Base-by-base conservation (phyloP, 202 grass and related monocot species). In the Setaria viridis region DNA sequence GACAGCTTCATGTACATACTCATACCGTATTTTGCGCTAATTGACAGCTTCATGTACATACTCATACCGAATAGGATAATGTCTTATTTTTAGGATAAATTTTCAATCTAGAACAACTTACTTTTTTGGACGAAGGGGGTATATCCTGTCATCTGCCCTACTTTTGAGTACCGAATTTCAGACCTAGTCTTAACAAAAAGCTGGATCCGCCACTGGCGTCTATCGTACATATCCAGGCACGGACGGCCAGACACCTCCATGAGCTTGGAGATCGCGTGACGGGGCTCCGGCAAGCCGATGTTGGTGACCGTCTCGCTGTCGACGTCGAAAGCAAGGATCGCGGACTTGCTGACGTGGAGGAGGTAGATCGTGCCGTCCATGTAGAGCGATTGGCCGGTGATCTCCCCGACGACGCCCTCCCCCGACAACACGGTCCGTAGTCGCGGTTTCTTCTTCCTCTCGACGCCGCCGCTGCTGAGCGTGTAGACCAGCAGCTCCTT, bases 401-500 rank as follows among this genome's bases (percentile, higher is more conserved):
- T 46, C 25, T 57, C 55, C 1, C 42, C 19, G 1, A 10, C 39
- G 10, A 30, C 2, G 1, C 10, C 11, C 8, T 11, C 19, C 74
- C 37, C 20, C 9, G 47, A 4, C 4, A 17, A 5, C 11, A 78
- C 2, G 9, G 37, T 45, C 11, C 73, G 34, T 4, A 57, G 6
- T 14, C 3, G 11, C 3, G 56, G 74, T 12, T 71, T n/a, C 37
- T 41, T 41, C 39, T 41, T 48, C 46, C 9, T 30, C 41, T 57
- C 42, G 0, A 1, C 76, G 13, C 43, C 46, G 25, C 0, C 11
- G 25, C 25, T 25, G 6, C 43, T 59, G 8, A 79, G 45, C 0
- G 25, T 8, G 21, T 35, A 79, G 45, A 65, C 76, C 17, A 79
- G 14, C 25, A 79, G 15, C 76, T 65, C 29, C n/a, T 65, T 20